A percentile compares a stretch with the other conserved stretches of the same genome.
phyloP scores from a whole-genome alignment of 176 grass and related monocot genomes.

The Eremochloa ophiuroides region DNA sequence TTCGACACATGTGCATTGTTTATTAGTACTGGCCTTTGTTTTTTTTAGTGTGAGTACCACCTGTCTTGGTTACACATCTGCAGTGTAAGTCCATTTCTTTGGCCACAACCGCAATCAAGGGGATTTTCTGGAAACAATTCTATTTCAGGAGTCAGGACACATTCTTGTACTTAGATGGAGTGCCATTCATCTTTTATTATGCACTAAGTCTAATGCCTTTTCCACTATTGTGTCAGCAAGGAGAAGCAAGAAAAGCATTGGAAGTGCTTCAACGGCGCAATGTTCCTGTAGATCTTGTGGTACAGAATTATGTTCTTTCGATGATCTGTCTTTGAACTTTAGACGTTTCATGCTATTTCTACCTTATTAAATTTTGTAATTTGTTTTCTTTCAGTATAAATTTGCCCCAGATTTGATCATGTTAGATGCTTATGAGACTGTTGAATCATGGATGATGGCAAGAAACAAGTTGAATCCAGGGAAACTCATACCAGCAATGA shows the following conservation, averaged over 20 bases:
- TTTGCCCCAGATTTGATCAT: slow-evolving; percentile 97
- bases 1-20: background rate
- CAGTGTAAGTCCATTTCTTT: slow-evolving; percentile 12
- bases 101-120: background rate
- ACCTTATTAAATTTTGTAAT: background rate
- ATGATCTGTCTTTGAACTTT: background rate
- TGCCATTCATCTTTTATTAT: slow-evolving; percentile 3
- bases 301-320: slow-evolving; percentile 31
- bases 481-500: slow-evolving; percentile 99
- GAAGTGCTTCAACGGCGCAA: slow-evolving; percentile 88
- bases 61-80: background rate
- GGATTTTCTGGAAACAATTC: background rate
- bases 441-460: slow-evolving; percentile 97
- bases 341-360: background rate
- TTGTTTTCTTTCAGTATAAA: slow-evolving; percentile 78
- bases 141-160: background rate
- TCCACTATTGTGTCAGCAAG: slow-evolving; percentile 70
- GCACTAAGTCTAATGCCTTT: background rate
- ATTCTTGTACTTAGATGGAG: background rate
- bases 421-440: slow-evolving; percentile 95
- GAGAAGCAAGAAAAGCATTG: slow-evolving; percentile 94
- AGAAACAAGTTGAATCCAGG: slow-evolving; percentile 91
- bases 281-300: slow-evolving; percentile 88
- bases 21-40: background rate
- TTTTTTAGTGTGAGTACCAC: background rate